A percentile compares a stretch with the other conserved stretches of the same genome.
These are phyloP conservation scores for Rhodotorula sp. DNA, from an alignment of 1,284 basidiomycete genomes.

Conservation along the genomic window DNA sequence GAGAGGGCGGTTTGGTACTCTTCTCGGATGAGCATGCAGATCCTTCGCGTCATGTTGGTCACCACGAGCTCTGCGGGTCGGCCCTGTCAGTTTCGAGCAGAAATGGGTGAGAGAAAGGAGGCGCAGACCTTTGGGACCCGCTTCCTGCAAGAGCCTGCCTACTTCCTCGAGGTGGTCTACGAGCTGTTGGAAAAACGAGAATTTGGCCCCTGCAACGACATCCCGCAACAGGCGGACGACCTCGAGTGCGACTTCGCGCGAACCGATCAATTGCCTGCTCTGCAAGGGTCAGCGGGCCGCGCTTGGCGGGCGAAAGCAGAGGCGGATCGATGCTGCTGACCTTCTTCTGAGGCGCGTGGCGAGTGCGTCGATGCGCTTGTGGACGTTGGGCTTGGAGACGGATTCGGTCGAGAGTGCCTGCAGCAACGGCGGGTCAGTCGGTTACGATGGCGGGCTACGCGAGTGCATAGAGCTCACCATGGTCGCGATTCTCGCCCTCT, in stretches of 20 bases:
- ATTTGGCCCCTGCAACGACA: conserved; percentile 81
- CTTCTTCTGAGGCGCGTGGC: conserved; percentile 26
- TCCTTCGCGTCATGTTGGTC: conserved; percentile 87
- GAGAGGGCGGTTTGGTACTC: conserved; percentile 65
- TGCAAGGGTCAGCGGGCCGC: background rate
- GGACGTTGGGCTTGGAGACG: conserved; percentile 32
- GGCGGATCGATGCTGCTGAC: conserved; percentile 1
- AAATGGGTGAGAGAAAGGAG: no score
- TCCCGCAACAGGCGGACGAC: conserved; percentile 83
- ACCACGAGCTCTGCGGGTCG: conserved; percentile 74
- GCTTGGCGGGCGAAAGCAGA: background rate
- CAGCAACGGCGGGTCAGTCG: no score
- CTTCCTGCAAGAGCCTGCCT: conserved; percentile 75
- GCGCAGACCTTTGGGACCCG: conserved; percentile 81
- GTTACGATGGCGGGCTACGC: background rate
- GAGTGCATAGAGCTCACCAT: background rate
- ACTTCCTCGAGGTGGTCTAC: conserved; percentile 75
- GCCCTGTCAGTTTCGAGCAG: background rate
- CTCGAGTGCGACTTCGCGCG: conserved; percentile 81
- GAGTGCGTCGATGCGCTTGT: conserved; percentile 30
- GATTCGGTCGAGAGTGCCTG: background rate
- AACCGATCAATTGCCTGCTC: conserved; percentile 79
- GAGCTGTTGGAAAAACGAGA: conserved; percentile 82
- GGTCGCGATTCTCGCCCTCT: no score
- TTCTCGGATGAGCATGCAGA: conserved; percentile 88